Conservation (phyloP, 2,329 filamentous ascomycete species). For the Aspergillus aculeatinus region DNA sequence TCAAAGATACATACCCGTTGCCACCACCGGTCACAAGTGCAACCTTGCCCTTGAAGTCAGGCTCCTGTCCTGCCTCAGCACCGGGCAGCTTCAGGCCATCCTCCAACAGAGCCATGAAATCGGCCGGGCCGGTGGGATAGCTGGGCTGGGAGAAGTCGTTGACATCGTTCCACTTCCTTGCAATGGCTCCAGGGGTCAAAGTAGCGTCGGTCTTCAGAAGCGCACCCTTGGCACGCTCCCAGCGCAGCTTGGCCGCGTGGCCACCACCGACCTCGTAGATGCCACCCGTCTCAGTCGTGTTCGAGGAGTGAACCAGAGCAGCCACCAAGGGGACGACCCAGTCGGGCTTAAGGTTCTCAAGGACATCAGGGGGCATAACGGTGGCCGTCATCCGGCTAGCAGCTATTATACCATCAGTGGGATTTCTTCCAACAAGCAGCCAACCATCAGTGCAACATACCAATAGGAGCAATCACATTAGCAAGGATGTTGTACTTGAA, state of each 20-base stretch:
- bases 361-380: constrained; percentile 89
- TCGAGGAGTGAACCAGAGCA: constrained; percentile 80
- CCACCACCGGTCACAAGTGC: constrained; percentile 85
- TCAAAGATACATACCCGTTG: constrained; percentile 58
- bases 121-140: constrained; percentile 79
- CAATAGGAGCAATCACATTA: constrained; percentile 92
- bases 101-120: constrained; percentile 84
- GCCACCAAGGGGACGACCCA: constrained; percentile 95
- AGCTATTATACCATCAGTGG: constrained; percentile 49
- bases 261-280: constrained; percentile 95
- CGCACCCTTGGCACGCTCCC: constrained; percentile 88
- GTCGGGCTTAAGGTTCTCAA: constrained; percentile 82
- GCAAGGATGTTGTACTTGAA: constrained; percentile 95
- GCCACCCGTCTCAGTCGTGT: constrained; percentile 75
- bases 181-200: constrained; percentile 82
- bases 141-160: constrained; percentile 81
- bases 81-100: constrained; percentile 74
- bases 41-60: constrained; percentile 81
- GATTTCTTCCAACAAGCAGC: no score
- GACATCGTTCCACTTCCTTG: constrained; percentile 86
- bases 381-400: constrained; percentile 95
- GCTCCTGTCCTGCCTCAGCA: constrained; percentile 69
- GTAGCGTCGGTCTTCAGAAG: constrained; percentile 84
- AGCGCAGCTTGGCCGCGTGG: constrained; percentile 87
- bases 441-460: constrained; percentile 26